Conservation (phyloP, 352 stramenopile species). For the Phytophthora pini region DNA sequence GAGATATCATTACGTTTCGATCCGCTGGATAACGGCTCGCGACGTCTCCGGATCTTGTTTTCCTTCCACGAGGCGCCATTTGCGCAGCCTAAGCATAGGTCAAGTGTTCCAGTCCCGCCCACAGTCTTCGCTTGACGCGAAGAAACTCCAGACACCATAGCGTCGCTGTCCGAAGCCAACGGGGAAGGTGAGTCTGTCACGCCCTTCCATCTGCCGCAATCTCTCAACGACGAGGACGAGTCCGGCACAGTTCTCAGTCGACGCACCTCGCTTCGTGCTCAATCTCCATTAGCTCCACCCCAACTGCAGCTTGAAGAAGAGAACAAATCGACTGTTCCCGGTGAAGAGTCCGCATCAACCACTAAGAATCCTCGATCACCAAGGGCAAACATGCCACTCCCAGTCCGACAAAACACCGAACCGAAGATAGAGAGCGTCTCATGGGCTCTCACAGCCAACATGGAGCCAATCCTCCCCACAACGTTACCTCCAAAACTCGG, state of each 20-base stretch:
- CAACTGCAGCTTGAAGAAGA: conserved; percentile 26
- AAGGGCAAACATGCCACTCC: conserved; percentile 8
- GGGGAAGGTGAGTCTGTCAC: conserved; percentile 18
- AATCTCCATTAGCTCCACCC: neutral
- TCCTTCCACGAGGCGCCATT: conserved; percentile 12
- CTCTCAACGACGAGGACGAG: conserved; percentile 22
- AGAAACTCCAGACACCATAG: conserved; percentile 23
- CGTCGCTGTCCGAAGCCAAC: conserved; percentile 21
- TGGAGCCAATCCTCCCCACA: conserved; percentile 26
- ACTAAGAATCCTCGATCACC: neutral
- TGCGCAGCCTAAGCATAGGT: conserved; percentile 4
- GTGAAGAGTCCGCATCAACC: conserved; percentile 1
- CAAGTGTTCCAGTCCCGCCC: neutral
- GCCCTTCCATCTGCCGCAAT: conserved; percentile 11
- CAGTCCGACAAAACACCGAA: conserved; percentile 11
- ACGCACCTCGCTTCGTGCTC: conserved; percentile 19
- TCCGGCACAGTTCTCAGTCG: neutral
- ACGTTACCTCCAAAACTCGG: conserved; percentile 18
- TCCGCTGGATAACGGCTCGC: conserved; percentile 14
- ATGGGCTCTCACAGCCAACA: conserved; percentile 22
- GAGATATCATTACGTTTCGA: conserved; percentile 18
- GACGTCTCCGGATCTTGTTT: conserved; percentile 20
- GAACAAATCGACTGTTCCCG: conserved; percentile 1
- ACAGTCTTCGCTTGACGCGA: conserved; percentile 13
- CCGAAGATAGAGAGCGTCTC: conserved; percentile 23